Evolutionary conservation across 257 asterid genomes (phyloP).

Genomic region (Penstemon newberryi): DNA sequence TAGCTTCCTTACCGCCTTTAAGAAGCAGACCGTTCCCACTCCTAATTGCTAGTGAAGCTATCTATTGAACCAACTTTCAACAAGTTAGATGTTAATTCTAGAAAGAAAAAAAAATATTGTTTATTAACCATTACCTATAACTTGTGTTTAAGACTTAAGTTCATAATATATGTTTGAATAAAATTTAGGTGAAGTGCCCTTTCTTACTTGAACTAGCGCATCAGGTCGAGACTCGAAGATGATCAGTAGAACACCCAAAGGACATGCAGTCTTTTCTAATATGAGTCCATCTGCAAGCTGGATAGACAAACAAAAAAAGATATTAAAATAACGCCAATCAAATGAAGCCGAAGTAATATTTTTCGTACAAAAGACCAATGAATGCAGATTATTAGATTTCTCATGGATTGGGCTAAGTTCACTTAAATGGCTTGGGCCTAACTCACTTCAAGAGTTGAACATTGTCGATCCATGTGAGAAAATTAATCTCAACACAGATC

Average conservation of each 20-base stretch:
- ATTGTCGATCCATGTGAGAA: too few species aligned
- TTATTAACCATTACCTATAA: neutral
- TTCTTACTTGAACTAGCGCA: slow-evolving; percentile 75
- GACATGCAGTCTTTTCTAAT: slow-evolving; percentile 70
- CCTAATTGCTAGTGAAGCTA: slow-evolving; percentile 80
- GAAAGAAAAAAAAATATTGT: neutral
- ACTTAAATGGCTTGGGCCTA: too few species aligned
- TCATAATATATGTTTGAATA: too few species aligned
- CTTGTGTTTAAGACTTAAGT: neutral
- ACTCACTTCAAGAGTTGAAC: too few species aligned
- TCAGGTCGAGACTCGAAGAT: slow-evolving; percentile 91
- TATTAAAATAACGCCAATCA: neutral
- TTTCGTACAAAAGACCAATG: neutral
- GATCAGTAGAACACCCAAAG: slow-evolving; percentile 73
- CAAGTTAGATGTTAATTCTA: neutral
- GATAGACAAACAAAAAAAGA: slow-evolving; percentile 19
- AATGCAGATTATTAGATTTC: neutral
- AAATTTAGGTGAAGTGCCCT: too few species aligned
- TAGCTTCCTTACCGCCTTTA: slow-evolving; percentile 91
- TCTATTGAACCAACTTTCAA: slow-evolving; percentile 37
- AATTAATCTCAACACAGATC: neutral
- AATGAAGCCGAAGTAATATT: neutral
- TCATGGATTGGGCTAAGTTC: too few species aligned
- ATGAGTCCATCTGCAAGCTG: slow-evolving; percentile 78
- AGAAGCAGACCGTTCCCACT: slow-evolving; percentile 84